phyloP scores from a whole-genome alignment of 352 stramenopile genomes.

The Globisporangium apiculatum region DNA sequence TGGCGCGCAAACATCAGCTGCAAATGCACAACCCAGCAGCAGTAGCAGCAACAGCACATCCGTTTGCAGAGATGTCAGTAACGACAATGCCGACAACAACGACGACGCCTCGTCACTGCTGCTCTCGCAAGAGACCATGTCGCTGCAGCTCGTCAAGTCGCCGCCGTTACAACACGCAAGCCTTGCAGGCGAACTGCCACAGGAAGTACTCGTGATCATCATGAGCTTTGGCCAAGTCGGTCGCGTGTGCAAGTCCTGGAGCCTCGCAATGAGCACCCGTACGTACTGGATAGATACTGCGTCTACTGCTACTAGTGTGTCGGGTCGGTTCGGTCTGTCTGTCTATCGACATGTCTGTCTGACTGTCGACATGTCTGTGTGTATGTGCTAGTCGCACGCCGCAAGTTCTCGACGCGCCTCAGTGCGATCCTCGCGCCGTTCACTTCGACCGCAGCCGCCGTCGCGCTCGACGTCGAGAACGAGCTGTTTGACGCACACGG shows the following conservation, averaged over 20 bases:
- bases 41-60: not conserved
- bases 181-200: constrained; percentile 44
- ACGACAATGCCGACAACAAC: no score
- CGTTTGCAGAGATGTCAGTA: not conserved
- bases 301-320: not conserved
- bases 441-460: constrained; percentile 27
- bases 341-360: not conserved
- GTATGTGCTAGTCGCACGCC: constrained; percentile 30
- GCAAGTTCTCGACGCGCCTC: constrained; percentile 52
- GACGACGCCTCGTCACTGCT: constrained; percentile 9
- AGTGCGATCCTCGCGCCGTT: constrained; percentile 44
- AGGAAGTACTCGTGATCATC: constrained; percentile 68
- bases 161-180: not conserved
- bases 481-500: constrained; percentile 54
- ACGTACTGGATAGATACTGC: not conserved
- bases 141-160: constrained; percentile 9
- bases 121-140: constrained; percentile 13
- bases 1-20: constrained; percentile 3
- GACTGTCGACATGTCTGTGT: no score
- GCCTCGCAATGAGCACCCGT: constrained; percentile 57
- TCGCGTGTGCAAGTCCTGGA: constrained; percentile 78
- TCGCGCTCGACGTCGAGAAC: constrained; percentile 51
- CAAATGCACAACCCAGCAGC: not conserved
- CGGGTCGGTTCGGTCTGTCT: not conserved
- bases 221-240: constrained; percentile 65